Evolutionary conservation across 108 stramenopile genomes (phyloP), one percentile per base, ranked within the genome.

Genomic region (Mediolabrus comicus): DNA sequence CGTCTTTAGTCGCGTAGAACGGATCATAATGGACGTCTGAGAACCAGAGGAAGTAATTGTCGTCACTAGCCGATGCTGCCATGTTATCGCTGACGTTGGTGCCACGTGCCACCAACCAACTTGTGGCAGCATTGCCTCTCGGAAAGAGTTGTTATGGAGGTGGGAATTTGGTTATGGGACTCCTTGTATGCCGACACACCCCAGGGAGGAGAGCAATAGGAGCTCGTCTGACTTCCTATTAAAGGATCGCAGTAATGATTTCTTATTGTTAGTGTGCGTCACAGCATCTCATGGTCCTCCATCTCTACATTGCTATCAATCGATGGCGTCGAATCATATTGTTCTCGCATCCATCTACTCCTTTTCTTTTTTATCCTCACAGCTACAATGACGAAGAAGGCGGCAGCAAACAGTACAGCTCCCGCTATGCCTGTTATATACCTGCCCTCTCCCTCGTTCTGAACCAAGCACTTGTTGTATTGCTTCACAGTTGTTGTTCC

Each of bases 11-110:
- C n/a, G 84, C 67, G 61, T 88, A 91, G 61, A 71, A 64, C 0
- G 87, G 87, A 71, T 91, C 89, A 32, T 77, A 71, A 60, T 91
- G 89, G 24, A 91, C 32, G 36, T 91, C 89, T 52, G 82, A 85
- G 30, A 91, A 69, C 89, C 89, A 91, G 17, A 88, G 78, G 57
- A 91, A 86, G 34, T 65, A 67, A 12, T 60, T 27, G 3, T 38
- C 16, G 10, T 4, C 7, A 8, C 28, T 16, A 4, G 33, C 19
- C 14, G 28, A 4, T 34, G 59, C 16, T 33, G 32, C 3, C 24
- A 30, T 25, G 35, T n/a, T n/a, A n/a, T n/a, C n/a, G 59, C 19
- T 49, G 22, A 9, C 19, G 17, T 24, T 49, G 22, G n/a, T n/a
- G n/a, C n/a, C n/a, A n/a, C n/a, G n/a, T n/a, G n/a, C n/a, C n/a